phyloP scores from a whole-genome alignment of 108 stramenopile genomes.

The Cyclotella choctawhatcheeana region DNA sequence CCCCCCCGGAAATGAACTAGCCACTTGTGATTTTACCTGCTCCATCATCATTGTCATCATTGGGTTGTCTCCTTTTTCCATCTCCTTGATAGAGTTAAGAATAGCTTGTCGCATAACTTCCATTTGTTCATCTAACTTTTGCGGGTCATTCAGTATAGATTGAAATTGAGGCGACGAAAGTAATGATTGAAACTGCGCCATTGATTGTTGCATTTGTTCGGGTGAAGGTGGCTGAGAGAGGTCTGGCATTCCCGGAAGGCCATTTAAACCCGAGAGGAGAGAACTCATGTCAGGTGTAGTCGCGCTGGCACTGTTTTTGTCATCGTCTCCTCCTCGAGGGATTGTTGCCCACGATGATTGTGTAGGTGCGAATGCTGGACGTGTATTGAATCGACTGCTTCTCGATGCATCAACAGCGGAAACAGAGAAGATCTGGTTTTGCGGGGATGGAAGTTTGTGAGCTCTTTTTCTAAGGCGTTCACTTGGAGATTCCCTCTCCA shows the following conservation, averaged over 20 bases:
- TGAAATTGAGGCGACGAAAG: conserved; percentile 46
- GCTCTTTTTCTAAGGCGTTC: too few species aligned
- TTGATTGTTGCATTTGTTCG: conserved; percentile 51
- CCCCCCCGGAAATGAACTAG: conserved; percentile 33
- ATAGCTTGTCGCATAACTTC: conserved; percentile 33
- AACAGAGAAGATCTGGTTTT: not conserved
- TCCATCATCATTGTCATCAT: conserved; percentile 53
- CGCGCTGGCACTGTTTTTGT: conserved; percentile 7
- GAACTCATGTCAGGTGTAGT: conserved; percentile 21
- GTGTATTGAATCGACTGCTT: not conserved
- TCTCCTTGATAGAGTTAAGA: conserved; percentile 27
- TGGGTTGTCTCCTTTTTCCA: conserved; percentile 51
- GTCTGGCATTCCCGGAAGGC: conserved; percentile 32
- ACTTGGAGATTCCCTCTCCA: too few species aligned
- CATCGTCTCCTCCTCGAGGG: conserved; percentile 26
- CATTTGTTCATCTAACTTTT: conserved; percentile 38
- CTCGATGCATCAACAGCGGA: conserved; percentile 5
- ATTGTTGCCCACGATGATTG: conserved; percentile 4
- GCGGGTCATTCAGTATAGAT: conserved; percentile 43
- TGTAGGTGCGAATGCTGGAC: not conserved
- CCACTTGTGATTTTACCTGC: conserved; percentile 47
- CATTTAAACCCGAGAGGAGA: conserved; percentile 30
- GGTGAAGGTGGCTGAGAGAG: conserved; percentile 39
- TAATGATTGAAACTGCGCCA: conserved; percentile 40
- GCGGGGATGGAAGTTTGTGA: too few species aligned